Percentiles rank a stretch among this genome's conserved stretches.
phyloP scores from a whole-genome alignment of 1,139 yeast genomes.

The Blastobotrys petasosporus region DNA sequence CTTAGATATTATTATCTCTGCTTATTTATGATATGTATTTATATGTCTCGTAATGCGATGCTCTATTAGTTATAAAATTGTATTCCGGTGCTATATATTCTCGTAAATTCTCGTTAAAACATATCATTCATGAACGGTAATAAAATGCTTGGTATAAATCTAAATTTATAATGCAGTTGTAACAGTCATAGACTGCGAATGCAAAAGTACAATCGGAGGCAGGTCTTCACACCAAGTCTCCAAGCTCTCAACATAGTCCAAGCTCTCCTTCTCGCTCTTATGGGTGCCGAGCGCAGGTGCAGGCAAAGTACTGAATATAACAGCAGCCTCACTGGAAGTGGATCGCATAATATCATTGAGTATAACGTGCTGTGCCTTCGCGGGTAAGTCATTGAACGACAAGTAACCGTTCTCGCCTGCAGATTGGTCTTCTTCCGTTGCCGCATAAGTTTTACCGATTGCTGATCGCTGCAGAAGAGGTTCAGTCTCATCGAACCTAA shows the following conservation, averaged over 20 bases:
- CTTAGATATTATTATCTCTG: background rate
- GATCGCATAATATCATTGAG: constrained; percentile 76
- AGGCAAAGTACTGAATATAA: constrained; percentile 83
- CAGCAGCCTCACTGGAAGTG: constrained; percentile 53
- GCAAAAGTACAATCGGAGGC: constrained; percentile 75
- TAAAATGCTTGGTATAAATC: background rate
- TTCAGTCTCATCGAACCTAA: constrained; percentile 12
- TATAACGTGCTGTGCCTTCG: constrained; percentile 83
- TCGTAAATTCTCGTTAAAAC: background rate
- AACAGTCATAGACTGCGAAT: constrained; percentile 91
- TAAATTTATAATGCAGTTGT: constrained; percentile 65
- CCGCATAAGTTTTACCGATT: background rate
- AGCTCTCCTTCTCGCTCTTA: constrained; percentile 56
- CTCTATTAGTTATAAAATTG: constrained; percentile 5
- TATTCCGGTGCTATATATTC: background rate
- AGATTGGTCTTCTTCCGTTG: constrained; percentile 11
- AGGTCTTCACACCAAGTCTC: constrained; percentile 75
- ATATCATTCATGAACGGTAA: too few relatives aligned
- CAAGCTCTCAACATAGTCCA: constrained; percentile 68
- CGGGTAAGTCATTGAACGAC: constrained; percentile 80
- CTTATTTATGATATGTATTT: constrained; percentile 1
- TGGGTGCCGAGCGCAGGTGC: constrained; percentile 82
- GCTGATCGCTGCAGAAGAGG: constrained; percentile 9
- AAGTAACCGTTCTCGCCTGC: constrained; percentile 25
- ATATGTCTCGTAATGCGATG: constrained; percentile 4